A percentile compares a stretch with the other conserved stretches of the same genome.
Conservation (phyloP, 352 stramenopile species). For the Phytophthora brassicae region DNA sequence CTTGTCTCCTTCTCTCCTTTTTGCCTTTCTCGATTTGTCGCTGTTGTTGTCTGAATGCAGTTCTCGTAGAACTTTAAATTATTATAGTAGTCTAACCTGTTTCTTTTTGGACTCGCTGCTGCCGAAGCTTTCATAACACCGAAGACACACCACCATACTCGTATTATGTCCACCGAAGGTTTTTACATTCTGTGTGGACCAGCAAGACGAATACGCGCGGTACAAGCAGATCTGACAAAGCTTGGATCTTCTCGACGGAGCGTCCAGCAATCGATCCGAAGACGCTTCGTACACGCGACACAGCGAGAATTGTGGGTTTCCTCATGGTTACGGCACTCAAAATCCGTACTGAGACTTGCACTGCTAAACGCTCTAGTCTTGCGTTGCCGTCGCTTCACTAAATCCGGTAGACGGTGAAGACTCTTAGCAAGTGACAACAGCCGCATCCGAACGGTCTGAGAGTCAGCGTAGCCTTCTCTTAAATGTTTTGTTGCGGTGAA, state of each 20-base stretch:
- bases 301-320: constrained; percentile 37
- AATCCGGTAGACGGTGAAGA: constrained; percentile 34
- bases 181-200: constrained; percentile 39
- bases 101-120: too few relatives aligned
- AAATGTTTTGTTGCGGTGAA: constrained; percentile 18
- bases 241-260: constrained; percentile 32
- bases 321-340: constrained; percentile 8
- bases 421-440: constrained; percentile 33
- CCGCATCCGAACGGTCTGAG: constrained; percentile 24
- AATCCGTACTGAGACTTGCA: not conserved
- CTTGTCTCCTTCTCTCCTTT: too few relatives aligned
- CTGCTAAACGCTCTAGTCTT: constrained; percentile 6
- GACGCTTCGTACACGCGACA: constrained; percentile 46
- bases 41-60: too few relatives aligned
- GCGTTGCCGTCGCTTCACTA: constrained; percentile 29
- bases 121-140: constrained; percentile 45
- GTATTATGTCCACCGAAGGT: constrained; percentile 39
- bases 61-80: too few relatives aligned
- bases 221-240: constrained; percentile 54
- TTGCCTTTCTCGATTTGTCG: too few relatives aligned
- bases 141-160: constrained; percentile 38
- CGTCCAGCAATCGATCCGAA: constrained; percentile 35
- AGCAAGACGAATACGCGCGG: constrained; percentile 43
- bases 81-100: too few relatives aligned
- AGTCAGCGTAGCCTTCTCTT: constrained; percentile 23